Conservation (phyloP, 2,329 filamentous ascomycete species). For the Ophiostoma angusticollis region DNA sequence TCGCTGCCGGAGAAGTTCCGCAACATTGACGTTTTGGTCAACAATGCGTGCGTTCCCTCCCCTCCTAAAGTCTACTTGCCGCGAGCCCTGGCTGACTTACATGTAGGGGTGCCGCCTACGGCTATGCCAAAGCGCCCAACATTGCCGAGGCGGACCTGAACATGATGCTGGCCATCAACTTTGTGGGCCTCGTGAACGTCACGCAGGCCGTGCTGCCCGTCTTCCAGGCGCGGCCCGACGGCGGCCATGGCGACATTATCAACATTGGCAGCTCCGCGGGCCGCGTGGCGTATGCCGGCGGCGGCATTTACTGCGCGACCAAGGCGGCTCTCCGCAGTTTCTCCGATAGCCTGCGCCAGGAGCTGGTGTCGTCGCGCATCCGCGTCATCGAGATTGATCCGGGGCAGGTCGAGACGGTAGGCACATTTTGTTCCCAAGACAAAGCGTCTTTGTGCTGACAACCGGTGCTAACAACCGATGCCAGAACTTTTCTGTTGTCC, state of each 20-base stretch:
- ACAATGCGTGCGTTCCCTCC: constrained; percentile 78
- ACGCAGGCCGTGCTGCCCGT: constrained; percentile 80
- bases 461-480: too few species aligned
- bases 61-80: too few species aligned
- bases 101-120: constrained; percentile 70
- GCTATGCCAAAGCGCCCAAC: constrained; percentile 70
- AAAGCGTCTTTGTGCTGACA: too few species aligned
- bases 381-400: constrained; percentile 82
- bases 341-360: constrained; percentile 68
- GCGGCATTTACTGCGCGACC: constrained; percentile 84
- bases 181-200: constrained; percentile 90
- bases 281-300: constrained; percentile 70
- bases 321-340: constrained; percentile 82
- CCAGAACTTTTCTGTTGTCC: constrained; percentile 81
- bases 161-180: constrained; percentile 85
- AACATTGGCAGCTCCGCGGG: constrained; percentile 87
- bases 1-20: constrained; percentile 69
- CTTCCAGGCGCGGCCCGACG: constrained; percentile 57
- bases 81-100: too few species aligned
- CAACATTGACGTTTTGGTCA: constrained; percentile 79
- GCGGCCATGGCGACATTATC: constrained; percentile 83
- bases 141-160: constrained; percentile 74
- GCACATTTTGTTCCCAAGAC: too few species aligned
- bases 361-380: constrained; percentile 69
- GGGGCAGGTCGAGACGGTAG: constrained; percentile 86